Base-by-base conservation (phyloP, 768 basidiomycete genomes). In the Coprinopsis sp. region DNA sequence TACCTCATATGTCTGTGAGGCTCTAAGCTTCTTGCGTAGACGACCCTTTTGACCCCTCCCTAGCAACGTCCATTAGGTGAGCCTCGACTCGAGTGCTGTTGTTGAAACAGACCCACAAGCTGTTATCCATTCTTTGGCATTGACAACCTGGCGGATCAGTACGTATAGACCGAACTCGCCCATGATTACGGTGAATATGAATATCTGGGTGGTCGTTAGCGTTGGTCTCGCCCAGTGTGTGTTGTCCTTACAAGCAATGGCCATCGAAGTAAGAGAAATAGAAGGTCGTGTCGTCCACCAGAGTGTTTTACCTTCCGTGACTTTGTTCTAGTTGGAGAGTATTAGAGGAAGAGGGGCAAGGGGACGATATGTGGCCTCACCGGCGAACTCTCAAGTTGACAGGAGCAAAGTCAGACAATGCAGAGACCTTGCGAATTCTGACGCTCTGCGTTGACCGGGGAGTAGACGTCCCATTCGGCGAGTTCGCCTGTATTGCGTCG, bases 51-150 rank as follows among this genome's bases (percentile, higher is more conserved):
- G 73, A 6, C 95, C 95, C 44, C 91, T 69, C 91, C 92, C 91
- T 92, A n/a, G 10, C 30, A 31, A 31, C 8, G 30, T 8, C 8
- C 30, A 31, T 8, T 31, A 31, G n/a, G 30, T n/a, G n/a, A 8
- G n/a, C n/a, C 10, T 8, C n/a, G 8, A 8, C 30, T n/a, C 10
- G n/a, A 8, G n/a, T 31, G n/a, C n/a, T 21, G 27, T 30, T 29
- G 16, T 16, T 21, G 2, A 11, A 33, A 47, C n/a, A 12, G 5
- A 52, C 70, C 41, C 60, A 93, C 93, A 97, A 37, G 91, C 91
- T 21, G 85, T 81, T 34, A 95, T 61, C 80, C 84, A 97, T 66
- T 99, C 95, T 61, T 96, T 91, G 3, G 89, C 77, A 59, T 97
- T 97, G 33, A 99, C 96, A 14, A 95, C 58, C 62, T 99, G 95